phyloP scores from a whole-genome alignment of 139 green algal genomes.

The Gonium pectorale region DNA sequence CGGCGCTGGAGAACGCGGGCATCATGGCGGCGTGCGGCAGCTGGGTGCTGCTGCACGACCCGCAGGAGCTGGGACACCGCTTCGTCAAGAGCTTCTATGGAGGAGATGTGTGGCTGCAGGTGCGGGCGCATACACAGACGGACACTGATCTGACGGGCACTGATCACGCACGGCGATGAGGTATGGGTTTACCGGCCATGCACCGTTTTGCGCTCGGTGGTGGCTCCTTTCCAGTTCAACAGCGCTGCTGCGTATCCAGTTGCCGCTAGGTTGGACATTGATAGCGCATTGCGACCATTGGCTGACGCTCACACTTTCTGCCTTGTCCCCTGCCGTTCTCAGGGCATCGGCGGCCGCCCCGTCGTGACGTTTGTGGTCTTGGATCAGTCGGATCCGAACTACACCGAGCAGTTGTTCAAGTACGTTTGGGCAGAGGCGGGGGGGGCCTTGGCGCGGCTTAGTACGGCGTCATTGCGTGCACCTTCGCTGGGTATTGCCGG shows the following conservation, averaged over 20 bases:
- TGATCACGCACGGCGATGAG: too few relatives aligned
- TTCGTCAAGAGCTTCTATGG: constrained; percentile 55
- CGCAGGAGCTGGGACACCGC: constrained; percentile 52
- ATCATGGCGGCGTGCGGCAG: constrained; percentile 50
- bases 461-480: too few relatives aligned
- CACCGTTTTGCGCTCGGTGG: too few relatives aligned
- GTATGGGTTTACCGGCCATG: too few relatives aligned
- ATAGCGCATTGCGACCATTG: too few relatives aligned
- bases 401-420: constrained; percentile 47
- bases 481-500: too few relatives aligned
- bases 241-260: too few relatives aligned
- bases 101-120: constrained; percentile 38
- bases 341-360: constrained; percentile 30
- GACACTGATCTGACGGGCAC: neutral
- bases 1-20: constrained; percentile 55
- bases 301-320: neutral
- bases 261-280: too few relatives aligned
- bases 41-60: constrained; percentile 51
- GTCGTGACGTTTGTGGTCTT: constrained; percentile 31
- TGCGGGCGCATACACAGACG: neutral
- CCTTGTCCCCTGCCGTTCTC: too few relatives aligned
- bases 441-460: too few relatives aligned
- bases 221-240: too few relatives aligned
- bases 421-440: neutral
- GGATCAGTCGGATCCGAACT: constrained; percentile 47